Base-by-base conservation (phyloP, 495 filamentous ascomycete genomes). In the Tuber umbilicatum region DNA sequence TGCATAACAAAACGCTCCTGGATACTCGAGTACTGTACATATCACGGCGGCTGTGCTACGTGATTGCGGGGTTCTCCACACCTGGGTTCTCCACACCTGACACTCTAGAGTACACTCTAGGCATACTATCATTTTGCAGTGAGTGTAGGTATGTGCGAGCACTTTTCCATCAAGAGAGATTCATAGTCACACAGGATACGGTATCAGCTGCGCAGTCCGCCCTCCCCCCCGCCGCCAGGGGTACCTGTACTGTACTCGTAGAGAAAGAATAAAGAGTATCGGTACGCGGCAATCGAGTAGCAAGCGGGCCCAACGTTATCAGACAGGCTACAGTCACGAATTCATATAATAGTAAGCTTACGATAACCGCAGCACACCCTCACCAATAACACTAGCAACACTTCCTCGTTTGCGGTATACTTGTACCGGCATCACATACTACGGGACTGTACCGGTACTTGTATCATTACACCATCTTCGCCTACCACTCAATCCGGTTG, bases 391-490 rank as follows among this genome's bases (percentile, higher is more conserved):
- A 1, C 2, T 35, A 31, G 55, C 55, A 64, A 35, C 55, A 5
- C 55, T 64, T 14, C 55, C 35, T 64, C 55, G 14, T 64, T 64
- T 64, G 19, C 27, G 55, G 55, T 6, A 64, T 64, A n/a, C n/a
- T n/a, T n/a, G n/a, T n/a, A n/a, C n/a, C n/a, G n/a, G n/a, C n/a
- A 64, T 64, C 55, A 64, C 55, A 35, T 64, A 64, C 55, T 35
- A 64, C 27, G 9, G n/a, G 2, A 60, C n/a, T n/a, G 9, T 31
- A 60, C 50, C n/a, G 14, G 55, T 35, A 45, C 41, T 12, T 5
- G 39, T 40, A 40, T 40, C 39, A 40, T 64, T 17, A 27, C 55
- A 64, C 55, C 27, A 64, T 64, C 50, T 27, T 14, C 27, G 17
- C 31, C 55, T 35, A 19, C 55, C 55, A 17, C 19, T 35, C 27